Evolutionary conservation across 2,329 filamentous ascomycete species (phyloP).

Genomic region (Penicillium sp.): DNA sequence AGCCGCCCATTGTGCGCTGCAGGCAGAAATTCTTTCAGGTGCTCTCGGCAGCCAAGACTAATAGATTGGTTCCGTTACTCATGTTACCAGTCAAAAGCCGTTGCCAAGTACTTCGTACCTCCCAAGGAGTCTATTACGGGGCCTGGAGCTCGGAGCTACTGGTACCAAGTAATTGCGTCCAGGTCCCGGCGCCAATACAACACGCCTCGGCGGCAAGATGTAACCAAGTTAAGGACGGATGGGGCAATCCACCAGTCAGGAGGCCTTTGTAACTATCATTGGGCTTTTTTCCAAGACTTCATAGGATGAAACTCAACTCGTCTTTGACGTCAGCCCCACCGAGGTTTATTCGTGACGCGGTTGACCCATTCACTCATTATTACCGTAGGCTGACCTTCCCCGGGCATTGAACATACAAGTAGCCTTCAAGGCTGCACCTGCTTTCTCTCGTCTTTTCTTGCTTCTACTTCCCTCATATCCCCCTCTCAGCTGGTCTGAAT

Average conservation of each 20-base stretch:
- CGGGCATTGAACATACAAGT: constrained; percentile 8
- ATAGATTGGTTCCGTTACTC: constrained; percentile 7
- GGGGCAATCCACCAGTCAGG: constrained; percentile 1
- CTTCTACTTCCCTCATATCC: neutral
- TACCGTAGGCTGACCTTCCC: constrained; percentile 2
- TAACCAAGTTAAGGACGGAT: constrained; percentile 9
- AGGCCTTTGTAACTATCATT: neutral
- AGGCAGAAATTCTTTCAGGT: neutral
- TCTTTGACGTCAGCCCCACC: constrained; percentile 19
- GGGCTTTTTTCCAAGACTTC: neutral
- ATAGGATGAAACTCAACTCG: neutral
- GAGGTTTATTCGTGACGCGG: constrained; percentile 6
- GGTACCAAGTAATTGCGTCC: neutral
- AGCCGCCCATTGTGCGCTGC: neutral
- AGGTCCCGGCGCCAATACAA: constrained; percentile 5
- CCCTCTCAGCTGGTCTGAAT: constrained; percentile 22
- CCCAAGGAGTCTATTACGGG: neutral
- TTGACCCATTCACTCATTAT: constrained; percentile 17
- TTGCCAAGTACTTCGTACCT: neutral
- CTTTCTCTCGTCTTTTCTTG: neutral
- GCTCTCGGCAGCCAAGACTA: constrained; percentile 5
- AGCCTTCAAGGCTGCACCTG: neutral
- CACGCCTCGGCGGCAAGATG: constrained; percentile 4
- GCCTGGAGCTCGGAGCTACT: neutral
- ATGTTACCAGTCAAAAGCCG: neutral